Conservation (phyloP, 139 green algal species). For the Chlamydomonas incerta region DNA sequence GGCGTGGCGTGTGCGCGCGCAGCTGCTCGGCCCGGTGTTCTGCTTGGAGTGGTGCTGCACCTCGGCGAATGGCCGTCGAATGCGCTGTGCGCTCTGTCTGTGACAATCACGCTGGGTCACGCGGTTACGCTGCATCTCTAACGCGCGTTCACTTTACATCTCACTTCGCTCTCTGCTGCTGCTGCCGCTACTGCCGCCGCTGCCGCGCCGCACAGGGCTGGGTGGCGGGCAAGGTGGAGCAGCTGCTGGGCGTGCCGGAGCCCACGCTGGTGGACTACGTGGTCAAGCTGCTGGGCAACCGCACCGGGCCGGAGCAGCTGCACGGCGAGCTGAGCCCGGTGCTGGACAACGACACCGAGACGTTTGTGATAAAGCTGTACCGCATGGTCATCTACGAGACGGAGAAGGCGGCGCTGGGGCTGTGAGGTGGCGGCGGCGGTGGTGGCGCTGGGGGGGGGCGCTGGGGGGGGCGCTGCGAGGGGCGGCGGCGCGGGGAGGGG, state of each 20-base stretch:
- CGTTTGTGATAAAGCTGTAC: slow-evolving; percentile 94
- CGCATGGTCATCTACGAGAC: slow-evolving; percentile 92
- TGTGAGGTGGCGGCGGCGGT: background rate
- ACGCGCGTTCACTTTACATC: too few relatives aligned
- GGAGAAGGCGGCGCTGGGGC: slow-evolving; percentile 47
- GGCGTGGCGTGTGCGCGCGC: background rate
- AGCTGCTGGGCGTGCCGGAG: slow-evolving; percentile 75
- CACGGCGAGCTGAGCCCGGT: slow-evolving; percentile 77
- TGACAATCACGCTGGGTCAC: too few relatives aligned
- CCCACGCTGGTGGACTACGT: slow-evolving; percentile 79
- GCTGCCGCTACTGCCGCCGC: too few relatives aligned
- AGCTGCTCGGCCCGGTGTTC: too few relatives aligned
- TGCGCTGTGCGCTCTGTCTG: too few relatives aligned
- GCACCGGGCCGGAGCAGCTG: slow-evolving; percentile 50
- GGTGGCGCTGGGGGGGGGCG: background rate
- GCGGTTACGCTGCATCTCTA: too few relatives aligned
- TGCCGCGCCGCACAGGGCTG: slow-evolving; percentile 53
- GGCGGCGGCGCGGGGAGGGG: too few relatives aligned
- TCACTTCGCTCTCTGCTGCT: too few relatives aligned
- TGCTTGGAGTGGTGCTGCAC: too few relatives aligned
- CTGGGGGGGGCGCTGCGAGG: background rate
- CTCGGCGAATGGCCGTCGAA: too few relatives aligned
- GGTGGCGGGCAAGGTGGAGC: slow-evolving; percentile 84
- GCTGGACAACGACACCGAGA: slow-evolving; percentile 85
- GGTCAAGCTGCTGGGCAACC: slow-evolving; percentile 50